A percentile compares a stretch with the other conserved stretches of the same genome.
Evolutionary conservation across 169 alveolate genomes (phyloP).

Genomic region (Cryptosporidium bovis): DNA sequence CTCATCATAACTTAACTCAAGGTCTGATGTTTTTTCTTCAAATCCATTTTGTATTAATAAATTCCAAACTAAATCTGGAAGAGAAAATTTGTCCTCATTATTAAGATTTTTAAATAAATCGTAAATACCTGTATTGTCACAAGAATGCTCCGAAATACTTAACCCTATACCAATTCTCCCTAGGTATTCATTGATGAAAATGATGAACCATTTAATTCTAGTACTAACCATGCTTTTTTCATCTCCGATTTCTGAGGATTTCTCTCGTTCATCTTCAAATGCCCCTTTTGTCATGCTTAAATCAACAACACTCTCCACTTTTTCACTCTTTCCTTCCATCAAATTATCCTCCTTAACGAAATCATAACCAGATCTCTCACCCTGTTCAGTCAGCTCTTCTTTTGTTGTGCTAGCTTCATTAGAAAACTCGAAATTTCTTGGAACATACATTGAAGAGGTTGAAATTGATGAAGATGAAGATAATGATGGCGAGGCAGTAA

Average conservation of each 20-base stretch:
- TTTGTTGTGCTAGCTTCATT: background rate
- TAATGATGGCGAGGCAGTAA: background rate
- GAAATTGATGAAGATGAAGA: conserved; percentile 30
- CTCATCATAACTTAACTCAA: background rate
- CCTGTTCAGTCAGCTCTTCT: background rate
- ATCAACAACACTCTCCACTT: background rate
- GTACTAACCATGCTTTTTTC: background rate
- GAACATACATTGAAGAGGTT: background rate
- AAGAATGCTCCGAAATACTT: conserved; percentile 3
- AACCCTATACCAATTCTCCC: conserved; percentile 50
- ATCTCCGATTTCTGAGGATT: background rate
- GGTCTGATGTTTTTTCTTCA: conserved; percentile 1
- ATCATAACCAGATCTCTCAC: too few relatives aligned
- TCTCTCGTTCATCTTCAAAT: background rate
- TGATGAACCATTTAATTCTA: conserved; percentile 39
- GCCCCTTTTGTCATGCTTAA: background rate
- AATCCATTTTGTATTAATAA: conserved; percentile 29
- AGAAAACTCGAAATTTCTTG: background rate
- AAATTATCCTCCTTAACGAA: too few relatives aligned
- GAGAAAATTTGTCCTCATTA: background rate
- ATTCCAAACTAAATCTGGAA: conserved; percentile 17
- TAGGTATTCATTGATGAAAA: conserved; percentile 49
- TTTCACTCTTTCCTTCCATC: background rate
- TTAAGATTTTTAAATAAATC: conserved; percentile 9
- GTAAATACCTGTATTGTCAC: background rate